Evolutionary conservation across 2,329 filamentous ascomycete genomes (phyloP).

Genomic region (Acrodontium crateriforme): DNA sequence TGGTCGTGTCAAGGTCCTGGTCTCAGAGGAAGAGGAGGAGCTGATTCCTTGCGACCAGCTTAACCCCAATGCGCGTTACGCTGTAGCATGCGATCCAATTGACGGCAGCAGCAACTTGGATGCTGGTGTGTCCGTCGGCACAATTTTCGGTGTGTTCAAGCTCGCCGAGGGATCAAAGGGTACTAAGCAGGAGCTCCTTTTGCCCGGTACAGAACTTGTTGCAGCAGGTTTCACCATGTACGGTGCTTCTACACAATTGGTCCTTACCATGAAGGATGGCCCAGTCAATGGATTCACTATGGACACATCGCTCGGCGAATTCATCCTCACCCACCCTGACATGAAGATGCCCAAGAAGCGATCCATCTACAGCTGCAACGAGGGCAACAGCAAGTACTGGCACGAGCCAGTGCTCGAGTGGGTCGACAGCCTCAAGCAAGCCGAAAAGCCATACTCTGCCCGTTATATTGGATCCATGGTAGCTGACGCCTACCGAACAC

Average conservation of each 20-base stretch:
- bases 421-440: constrained; percentile 78
- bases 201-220: constrained; percentile 79
- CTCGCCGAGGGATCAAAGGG: constrained; percentile 62
- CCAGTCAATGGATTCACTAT: constrained; percentile 95
- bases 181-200: constrained; percentile 72
- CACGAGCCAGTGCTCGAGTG: constrained; percentile 74
- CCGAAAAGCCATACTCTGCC: constrained; percentile 69
- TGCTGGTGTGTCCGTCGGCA: constrained; percentile 92
- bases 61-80: constrained; percentile 65
- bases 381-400: constrained; percentile 97
- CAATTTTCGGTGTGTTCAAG: constrained; percentile 92
- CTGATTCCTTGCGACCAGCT: constrained; percentile 72
- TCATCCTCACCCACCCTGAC: constrained; percentile 92
- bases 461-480: constrained; percentile 98
- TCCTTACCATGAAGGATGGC: constrained; percentile 90
- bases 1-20: constrained; percentile 76
- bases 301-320: constrained; percentile 92
- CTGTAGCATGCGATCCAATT: constrained; percentile 93
- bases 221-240: constrained; percentile 99
- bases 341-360: constrained; percentile 75
- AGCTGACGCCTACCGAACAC: constrained; percentile 88
- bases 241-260: constrained; percentile 87
- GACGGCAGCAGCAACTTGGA: constrained; percentile 96
- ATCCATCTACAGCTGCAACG: constrained; percentile 94
- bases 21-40: constrained; percentile 97